Evolutionary conservation across 805 yeast genomes (phyloP), one percentile per base, ranked within the genome.

Genomic region (Ogataea paraovalis): DNA sequence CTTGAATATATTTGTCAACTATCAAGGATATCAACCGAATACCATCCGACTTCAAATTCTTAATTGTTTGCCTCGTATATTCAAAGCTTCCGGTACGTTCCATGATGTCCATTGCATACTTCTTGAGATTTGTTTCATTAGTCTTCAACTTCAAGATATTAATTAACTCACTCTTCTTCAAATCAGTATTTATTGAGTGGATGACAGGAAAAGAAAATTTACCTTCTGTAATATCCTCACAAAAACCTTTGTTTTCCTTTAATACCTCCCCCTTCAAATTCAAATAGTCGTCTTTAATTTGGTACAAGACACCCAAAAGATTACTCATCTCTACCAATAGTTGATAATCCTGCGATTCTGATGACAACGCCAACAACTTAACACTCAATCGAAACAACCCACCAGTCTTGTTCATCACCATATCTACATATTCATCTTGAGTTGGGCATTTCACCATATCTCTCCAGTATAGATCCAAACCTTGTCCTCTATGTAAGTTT

Each of bases 331-430:
- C 82, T 0, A 82, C 73, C 37, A 84, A 64, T 1, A 52, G 51
- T 4, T 32, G 46, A 37, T 44, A 50, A 2, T 55, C 49, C 9
- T 49, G 19, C 16, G 10, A 16, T 6, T 44, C 51, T 3, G 59
- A 41, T 16, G 52, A 21, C 13, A 67, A 45, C 23, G 48, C 82
- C 77, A 90, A 73, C 33, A 90, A 65, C 49, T 82, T 71, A 3
- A 85, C 80, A 0, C 92, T 82, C 32, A 91, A 69, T 52, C 97
- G 72, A 60, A 89, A 86, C 32, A 91, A 70, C 0, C 97, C 97
- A 1, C 96, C 96, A 0, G 97, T 91, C 56, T 85, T 91, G 60
- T 88, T 83, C 75, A 78, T 78, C 8, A 86, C 96, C 97, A 92
- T 91, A 34, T 73, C 74, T 30, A 82, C 62, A 59, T 91, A 91